Evolutionary conservation across 1,284 basidiomycete species (phyloP).

Genomic region (Meira nashicola): DNA sequence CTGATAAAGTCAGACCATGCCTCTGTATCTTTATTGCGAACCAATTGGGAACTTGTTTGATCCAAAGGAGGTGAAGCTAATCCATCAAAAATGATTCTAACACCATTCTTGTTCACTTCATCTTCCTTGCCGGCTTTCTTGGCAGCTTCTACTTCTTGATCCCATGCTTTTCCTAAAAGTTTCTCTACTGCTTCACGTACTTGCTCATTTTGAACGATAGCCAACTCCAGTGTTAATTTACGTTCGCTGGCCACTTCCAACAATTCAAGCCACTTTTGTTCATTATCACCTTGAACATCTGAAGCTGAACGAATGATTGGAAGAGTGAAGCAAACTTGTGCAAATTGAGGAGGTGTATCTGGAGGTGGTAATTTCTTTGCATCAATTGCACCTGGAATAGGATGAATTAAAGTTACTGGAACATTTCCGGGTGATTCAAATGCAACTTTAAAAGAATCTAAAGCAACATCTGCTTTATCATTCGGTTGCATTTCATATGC

Average conservation of each 20-base stretch:
- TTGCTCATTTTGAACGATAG: neutral
- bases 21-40: conserved; percentile 6
- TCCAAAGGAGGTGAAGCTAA: conserved; percentile 1
- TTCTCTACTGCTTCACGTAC: conserved; percentile 10
- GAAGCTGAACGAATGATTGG: neutral
- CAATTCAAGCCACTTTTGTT: conserved; percentile 10
- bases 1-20: conserved; percentile 11
- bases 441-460: neutral
- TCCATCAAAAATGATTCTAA: conserved; percentile 7
- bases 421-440: conserved; percentile 2
- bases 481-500: conserved; percentile 6
- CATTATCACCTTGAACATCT: neutral
- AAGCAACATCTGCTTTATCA: neutral
- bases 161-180: conserved; percentile 14
- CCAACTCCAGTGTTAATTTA: conserved; percentile 10
- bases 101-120: conserved; percentile 4
- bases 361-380: neutral
- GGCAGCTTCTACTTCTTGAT: conserved; percentile 1
- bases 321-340: conserved; percentile 4
- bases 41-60: conserved; percentile 4
- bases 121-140: conserved; percentile 8
- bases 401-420: conserved; percentile 11
- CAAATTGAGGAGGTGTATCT: conserved; percentile 1
- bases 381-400: neutral
- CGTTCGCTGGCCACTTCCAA: conserved; percentile 7